Evolutionary conservation across 805 yeast genomes (phyloP), one percentile per base, ranked within the genome.

Genomic region (Ogataea zsoltii): DNA sequence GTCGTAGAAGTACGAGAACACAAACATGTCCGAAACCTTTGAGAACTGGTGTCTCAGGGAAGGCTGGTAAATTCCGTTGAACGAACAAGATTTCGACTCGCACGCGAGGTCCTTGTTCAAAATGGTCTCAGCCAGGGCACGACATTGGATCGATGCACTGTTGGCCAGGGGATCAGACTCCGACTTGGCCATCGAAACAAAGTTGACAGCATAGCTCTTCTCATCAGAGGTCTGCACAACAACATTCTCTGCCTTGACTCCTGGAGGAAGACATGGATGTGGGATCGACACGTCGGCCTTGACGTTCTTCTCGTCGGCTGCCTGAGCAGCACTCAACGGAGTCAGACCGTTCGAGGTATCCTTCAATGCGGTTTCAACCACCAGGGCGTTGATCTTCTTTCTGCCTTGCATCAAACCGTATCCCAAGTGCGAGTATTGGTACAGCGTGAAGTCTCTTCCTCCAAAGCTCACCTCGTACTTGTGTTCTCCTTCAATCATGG

Each of bases 41-140:
- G 81, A 76, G 76, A 94, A 94, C 13, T 96, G 82, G 51, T 76
- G 79, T 36, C 80, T 80, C 58, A 94, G 73, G 3, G 96, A 86
- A 7, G 99, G 99, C 72, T 94, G 99, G 68, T 95, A 96, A 41
- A 90, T 86, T 62, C 99, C 99, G 63, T 92, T 89, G 77, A 94
- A 94, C 2, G 97, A 88, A 67, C 99, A 94, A 44, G 99, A 95
- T 47, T 80, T 78, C 26, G 74, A 62, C 1, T 72, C 63, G 74
- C 99, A 94, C 50, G 75, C 80, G 13, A 78, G 75, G 33, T 90
- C 96, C 70, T 92, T 92, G 70, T 88, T 84, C 62, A 94, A 76
- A 33, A 89, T 79, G 43, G 76, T 63, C 64, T 92, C 98, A 23
- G 97, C 89, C 34, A 94, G 65, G 61, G 71, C 77, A 54, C 96